These are phyloP conservation scores for Boletus sensibilis DNA, from an alignment of 768 basidiomycete genomes.

Conservation along the genomic window DNA sequence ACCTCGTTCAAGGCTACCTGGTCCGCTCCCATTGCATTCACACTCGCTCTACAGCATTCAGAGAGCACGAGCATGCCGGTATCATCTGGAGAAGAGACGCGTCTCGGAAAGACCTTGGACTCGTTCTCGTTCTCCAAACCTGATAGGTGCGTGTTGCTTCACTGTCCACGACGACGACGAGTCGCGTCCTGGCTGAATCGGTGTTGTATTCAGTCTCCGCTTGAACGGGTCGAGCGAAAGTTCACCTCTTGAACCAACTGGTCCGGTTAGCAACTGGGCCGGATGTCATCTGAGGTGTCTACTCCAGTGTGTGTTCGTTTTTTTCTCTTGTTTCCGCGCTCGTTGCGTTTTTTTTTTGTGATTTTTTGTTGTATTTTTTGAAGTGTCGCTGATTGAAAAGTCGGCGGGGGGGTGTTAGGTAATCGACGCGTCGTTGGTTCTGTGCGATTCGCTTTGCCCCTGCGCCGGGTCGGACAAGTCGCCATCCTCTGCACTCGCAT, in stretches of 20 bases:
- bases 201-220: slow-evolving; percentile 16
- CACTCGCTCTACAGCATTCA: not conserved
- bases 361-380: slow-evolving; percentile 8
- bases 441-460: slow-evolving; percentile 24
- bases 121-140: not conserved
- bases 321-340: not conserved
- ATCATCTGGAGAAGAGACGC: not conserved
- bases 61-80: not conserved
- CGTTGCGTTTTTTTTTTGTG: slow-evolving; percentile 1
- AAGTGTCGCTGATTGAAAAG: slow-evolving; percentile 29
- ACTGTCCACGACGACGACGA: slow-evolving; percentile 10
- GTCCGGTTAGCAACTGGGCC: slow-evolving; percentile 15
- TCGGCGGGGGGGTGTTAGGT: slow-evolving; percentile 20
- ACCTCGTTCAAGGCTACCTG: not conserved
- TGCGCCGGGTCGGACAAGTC: slow-evolving; percentile 20
- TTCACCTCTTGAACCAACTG: slow-evolving; percentile 1
- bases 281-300: not conserved
- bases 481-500: slow-evolving; percentile 2
- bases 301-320: not conserved
- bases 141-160: slow-evolving; percentile 1
- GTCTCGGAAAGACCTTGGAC: not conserved
- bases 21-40: not conserved
- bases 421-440: slow-evolving; percentile 33
- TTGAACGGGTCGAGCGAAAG: not conserved
- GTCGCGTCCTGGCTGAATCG: slow-evolving; percentile 3